Evolutionary conservation across 352 stramenopile genomes (phyloP), one percentile per base, ranked within the genome.

Genomic region (Phytophthora vignae): DNA sequence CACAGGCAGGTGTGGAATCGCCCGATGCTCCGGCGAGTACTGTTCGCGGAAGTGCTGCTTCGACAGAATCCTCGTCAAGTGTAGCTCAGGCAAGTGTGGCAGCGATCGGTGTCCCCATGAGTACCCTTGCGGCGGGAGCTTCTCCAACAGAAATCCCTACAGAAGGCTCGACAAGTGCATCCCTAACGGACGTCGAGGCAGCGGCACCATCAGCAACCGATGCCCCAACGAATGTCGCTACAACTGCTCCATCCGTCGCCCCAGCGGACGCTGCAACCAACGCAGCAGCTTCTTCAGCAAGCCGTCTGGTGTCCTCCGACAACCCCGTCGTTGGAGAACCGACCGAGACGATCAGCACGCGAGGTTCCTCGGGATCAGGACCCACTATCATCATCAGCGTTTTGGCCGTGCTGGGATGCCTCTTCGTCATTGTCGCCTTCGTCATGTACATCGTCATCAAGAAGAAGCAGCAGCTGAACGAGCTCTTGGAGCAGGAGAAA

Each of bases 401-500:
- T 50, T 19, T 74, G 21, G 60, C 60, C 1, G 60, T 74, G 19
- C 48, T 74, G 3, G 67, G 58, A 22, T 60, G 44, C 27, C 60
- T 74, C 54, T 70, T 74, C 33, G 21, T 70, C n/a, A 8, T 60
- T 2, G 38, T 74, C n/a, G 25, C 66, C 3, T 27, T 48, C 17
- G 29, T 74, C 9, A 57, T 74, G 29, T 56, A 46, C 33, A 36
- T 74, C n/a, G 38, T 74, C n/a, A 57, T 53, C 46, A 74, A 60
- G 60, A 74, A 74, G 60, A 74, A 74, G 29, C 50, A 74, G 10
- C 38, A 69, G 40, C 42, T 74, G 9, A 52, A 70, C 53, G 17
- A 56, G 29, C 67, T 70, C 42, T 12, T 74, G 9, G 53, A 70
- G 48, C 67, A 70, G 14, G 67, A 74, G 7, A 74, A 74, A 60